Evolutionary conservation across 2,329 filamentous ascomycete genomes (phyloP).

Genomic region (Fusarium marasasianum): DNA sequence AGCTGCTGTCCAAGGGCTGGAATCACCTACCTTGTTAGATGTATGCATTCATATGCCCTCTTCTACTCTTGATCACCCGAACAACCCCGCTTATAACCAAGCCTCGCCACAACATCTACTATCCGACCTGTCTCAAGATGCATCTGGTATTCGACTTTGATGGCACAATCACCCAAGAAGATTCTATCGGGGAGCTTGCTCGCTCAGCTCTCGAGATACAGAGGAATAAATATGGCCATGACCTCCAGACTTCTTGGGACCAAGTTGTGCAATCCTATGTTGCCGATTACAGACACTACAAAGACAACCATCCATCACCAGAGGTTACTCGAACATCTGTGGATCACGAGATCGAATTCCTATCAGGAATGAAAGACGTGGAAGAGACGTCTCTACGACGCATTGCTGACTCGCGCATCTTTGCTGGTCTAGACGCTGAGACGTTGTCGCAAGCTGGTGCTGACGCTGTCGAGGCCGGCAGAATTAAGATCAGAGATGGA

Average conservation of each 20-base stretch:
- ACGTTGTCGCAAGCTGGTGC: constrained; percentile 52
- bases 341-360: constrained; percentile 54
- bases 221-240: constrained; percentile 36
- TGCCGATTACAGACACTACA: constrained; percentile 53
- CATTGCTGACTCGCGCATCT: constrained; percentile 56
- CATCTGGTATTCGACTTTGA: constrained; percentile 67
- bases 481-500: constrained; percentile 51
- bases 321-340: constrained; percentile 48
- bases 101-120: not conserved
- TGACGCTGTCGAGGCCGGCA: constrained; percentile 47
- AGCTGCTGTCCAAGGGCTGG: not conserved
- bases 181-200: constrained; percentile 62
- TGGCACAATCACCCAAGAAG: constrained; percentile 64
- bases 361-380: constrained; percentile 54
- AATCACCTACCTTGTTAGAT: constrained; percentile 8
- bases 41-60: constrained; percentile 5
- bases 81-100: not conserved
- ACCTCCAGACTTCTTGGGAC: constrained; percentile 55
- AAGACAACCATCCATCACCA: constrained; percentile 45
- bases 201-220: constrained; percentile 53
- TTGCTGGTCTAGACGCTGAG: constrained; percentile 50
- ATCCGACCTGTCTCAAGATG: constrained; percentile 41
- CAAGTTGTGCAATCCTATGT: constrained; percentile 57
- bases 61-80: constrained; percentile 1
- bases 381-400: constrained; percentile 59